Evolutionary conservation across 257 asterid species (phyloP).

Genomic region (Craterostigma plantagineum): DNA sequence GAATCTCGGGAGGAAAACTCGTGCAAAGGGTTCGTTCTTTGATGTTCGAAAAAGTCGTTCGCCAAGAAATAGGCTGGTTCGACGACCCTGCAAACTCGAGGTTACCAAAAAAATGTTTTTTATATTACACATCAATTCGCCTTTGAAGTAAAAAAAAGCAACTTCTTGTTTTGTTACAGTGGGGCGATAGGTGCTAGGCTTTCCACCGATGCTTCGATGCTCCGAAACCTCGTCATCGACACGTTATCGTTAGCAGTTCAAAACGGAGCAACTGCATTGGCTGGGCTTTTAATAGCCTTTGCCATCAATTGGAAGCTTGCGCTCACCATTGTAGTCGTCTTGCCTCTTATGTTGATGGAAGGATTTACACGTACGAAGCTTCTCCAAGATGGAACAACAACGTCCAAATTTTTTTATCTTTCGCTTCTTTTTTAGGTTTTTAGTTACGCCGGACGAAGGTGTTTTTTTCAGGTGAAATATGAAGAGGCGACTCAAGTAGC

Average conservation of each 20-base stretch:
- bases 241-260: conserved; percentile 19
- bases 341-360: conserved; percentile 15
- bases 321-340: conserved; percentile 14
- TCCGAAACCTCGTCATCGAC: conserved; percentile 21
- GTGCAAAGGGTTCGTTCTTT: conserved; percentile 19
- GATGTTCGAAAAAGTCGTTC: conserved; percentile 19
- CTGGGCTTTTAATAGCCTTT: conserved; percentile 16
- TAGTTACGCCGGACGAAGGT: not conserved
- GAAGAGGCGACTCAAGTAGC: conserved; percentile 20
- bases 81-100: conserved; percentile 30
- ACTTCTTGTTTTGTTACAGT: conserved; percentile 14
- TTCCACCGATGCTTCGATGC: conserved; percentile 32
- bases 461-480: conserved; percentile 12
- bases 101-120: too few relatives aligned
- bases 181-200: conserved; percentile 45
- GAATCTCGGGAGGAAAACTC: conserved; percentile 28
- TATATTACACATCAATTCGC: too few relatives aligned
- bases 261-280: conserved; percentile 17
- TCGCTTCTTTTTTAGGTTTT: not conserved
- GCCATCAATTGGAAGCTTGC: conserved; percentile 23
- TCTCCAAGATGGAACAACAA: conserved; percentile 5
- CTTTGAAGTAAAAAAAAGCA: not conserved
- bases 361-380: conserved; percentile 16
- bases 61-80: conserved; percentile 31
- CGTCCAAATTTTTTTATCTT: conserved; percentile 2